These are phyloP conservation scores for Diaporthe aspalathi DNA, from an alignment of 2,329 filamentous ascomycete genomes.

Conservation along the genomic window DNA sequence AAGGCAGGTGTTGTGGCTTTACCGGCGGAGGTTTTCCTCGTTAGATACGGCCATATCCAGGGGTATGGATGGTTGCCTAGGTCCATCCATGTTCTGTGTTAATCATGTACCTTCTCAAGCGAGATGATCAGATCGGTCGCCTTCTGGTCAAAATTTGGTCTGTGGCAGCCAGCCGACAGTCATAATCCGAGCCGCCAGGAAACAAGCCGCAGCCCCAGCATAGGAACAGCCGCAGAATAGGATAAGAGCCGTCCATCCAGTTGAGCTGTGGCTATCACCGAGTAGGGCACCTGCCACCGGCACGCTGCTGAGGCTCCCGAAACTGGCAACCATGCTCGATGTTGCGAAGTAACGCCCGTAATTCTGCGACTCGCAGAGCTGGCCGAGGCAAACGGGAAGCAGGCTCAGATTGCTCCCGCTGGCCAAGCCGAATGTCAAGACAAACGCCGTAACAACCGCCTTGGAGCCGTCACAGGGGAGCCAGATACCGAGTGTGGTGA, in stretches of 20 bases:
- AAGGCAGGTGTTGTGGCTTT: no score
- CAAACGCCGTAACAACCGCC: conserved; percentile 74
- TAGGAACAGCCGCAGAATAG: conserved; percentile 54
- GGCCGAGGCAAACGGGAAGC: conserved; percentile 83
- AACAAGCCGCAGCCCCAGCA: conserved; percentile 48
- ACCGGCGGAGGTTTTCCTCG: no score
- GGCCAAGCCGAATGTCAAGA: conserved; percentile 80
- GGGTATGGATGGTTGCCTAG: no score
- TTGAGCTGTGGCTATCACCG: conserved; percentile 45
- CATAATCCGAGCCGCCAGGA: conserved; percentile 48
- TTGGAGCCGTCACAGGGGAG: conserved; percentile 67
- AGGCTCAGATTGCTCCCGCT: conserved; percentile 83
- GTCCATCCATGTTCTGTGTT: no score
- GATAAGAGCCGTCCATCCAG: conserved; percentile 53
- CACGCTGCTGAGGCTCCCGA: conserved; percentile 68
- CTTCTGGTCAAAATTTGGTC: no score
- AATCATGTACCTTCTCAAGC: no score
- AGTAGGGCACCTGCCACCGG: conserved; percentile 57
- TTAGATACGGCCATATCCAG: no score
- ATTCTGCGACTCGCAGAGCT: conserved; percentile 79
- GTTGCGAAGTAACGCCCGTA: conserved; percentile 89
- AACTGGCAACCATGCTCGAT: conserved; percentile 80
- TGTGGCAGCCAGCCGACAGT: conserved; percentile 54
- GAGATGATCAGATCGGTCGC: no score
- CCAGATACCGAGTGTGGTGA: conserved; percentile 75